Base-by-base conservation (phyloP, 2,329 filamentous ascomycete species). In the Nigrospora sphaerica region DNA sequence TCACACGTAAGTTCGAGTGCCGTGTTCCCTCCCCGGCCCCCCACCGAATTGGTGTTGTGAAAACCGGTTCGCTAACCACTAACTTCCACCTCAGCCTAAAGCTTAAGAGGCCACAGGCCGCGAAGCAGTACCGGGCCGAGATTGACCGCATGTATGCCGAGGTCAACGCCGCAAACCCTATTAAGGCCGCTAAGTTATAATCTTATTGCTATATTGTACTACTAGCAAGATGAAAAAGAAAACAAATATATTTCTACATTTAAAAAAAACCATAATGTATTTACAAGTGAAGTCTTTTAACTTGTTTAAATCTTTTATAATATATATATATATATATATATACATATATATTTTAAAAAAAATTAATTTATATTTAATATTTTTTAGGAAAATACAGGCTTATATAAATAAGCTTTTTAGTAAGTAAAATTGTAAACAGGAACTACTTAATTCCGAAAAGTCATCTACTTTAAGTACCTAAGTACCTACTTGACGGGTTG, bases 1-100 rank as follows among this genome's bases (percentile, higher is more conserved):
- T 17, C 88, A 88, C 18, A 95, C 88, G 87, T 92, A 78, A 81
- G 86, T 80, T 58, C 7, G 7, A 28, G 23, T 28, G 9, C 32
- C 41, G 35, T 11, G 28, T 36, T 18, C 17, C 6, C 19, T 37
- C 45, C 19, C 23, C 43, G 42, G 41, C 6, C 14, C 16, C 12
- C 43, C 33, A 40, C 34, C 35, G 35, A 13, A n/a, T 33, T 19
- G 28, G 33, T 38, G 28, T 37, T 46, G 39, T 56, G 58, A 53
- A 60, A 52, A 32, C 46, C 28, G 19, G 6, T 28, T 17, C 9
- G 23, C 16, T 19, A 17, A 32, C 3, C 14, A 34, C 44, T 51
- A 34, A 52, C 49, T 43, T 13, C 12, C n/a, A 13, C 12, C 38
- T 48, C 42, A 81, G 78, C 23, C 67, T 82, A 19, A 82, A 82